Evolutionary conservation across 2,329 filamentous ascomycete species (phyloP), one percentile per base, ranked within the genome.

Genomic region (Hymenoscyphus fructigenus): DNA sequence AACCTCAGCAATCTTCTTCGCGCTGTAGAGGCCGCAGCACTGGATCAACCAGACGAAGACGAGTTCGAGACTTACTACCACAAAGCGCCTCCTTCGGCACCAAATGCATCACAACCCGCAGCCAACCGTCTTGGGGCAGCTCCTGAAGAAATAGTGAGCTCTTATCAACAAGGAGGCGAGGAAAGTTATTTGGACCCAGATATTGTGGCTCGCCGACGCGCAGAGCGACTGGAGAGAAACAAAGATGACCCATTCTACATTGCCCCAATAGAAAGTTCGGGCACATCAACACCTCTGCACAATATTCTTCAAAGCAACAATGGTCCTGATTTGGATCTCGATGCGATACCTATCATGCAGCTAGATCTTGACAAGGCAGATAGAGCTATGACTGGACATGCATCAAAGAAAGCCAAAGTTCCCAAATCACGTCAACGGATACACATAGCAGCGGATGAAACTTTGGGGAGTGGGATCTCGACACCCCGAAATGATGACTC

Each of bases 231-330:
- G 64, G 93, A 96, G 75, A 86, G 92, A 64, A 92, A 97, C 76
- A 91, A 86, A 70, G 94, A 98, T 74, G 95, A 99, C 73, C 95
- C 95, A 0, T 99, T 97, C 76, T 99, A 99, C 75, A 98, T 99
- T 73, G 82, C 82, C 28, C 78, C 79, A 7, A 79, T 79, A 44
- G 80, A 79, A 53, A 78, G 79, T 0, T 87, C 86, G 3, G 86
- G 87, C 38, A 84, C 85, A 5, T 89, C 90, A 0, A 94, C 91
- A 0, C 91, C 91, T 0, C 88, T 95, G 59, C 91, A 94, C 73
- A 91, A 87, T 69, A 92, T 95, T 64, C 80, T 91, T 2, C 84
- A 87, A 65, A 87, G 83, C 65, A 87, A 87, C 64, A 93, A 94
- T 74, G 89, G 88, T 1, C 88, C 89, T 2, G 90, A 91, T 56